Evolutionary conservation across 805 yeast genomes (phyloP).

Genomic region (Saccharomycopsis microspora): DNA sequence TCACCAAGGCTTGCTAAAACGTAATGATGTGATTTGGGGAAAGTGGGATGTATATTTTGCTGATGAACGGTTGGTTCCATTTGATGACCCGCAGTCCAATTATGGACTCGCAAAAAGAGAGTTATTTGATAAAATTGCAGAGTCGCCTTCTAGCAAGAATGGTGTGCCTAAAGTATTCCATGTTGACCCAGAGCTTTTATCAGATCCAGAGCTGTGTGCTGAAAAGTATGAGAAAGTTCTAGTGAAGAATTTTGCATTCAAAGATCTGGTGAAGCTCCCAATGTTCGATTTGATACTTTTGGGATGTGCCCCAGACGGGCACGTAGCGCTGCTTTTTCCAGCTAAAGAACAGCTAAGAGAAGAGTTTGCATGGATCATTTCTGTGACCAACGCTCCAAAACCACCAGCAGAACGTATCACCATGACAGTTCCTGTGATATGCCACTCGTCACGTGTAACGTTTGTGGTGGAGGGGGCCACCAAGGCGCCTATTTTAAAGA

Average conservation of each 20-base stretch:
- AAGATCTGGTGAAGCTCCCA: constrained; percentile 92
- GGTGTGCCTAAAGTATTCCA: constrained; percentile 67
- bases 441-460: constrained; percentile 85
- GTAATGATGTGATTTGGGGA: constrained; percentile 69
- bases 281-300: constrained; percentile 82
- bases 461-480: constrained; percentile 96
- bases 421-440: constrained; percentile 84
- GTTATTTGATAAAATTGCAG: constrained; percentile 57
- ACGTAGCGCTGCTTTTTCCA: constrained; percentile 93
- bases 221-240: constrained; percentile 82
- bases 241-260: constrained; percentile 85
- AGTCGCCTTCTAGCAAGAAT: constrained; percentile 23
- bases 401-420: constrained; percentile 84
- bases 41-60: constrained; percentile 79
- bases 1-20: constrained; percentile 69
- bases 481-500: constrained; percentile 84
- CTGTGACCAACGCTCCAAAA: constrained; percentile 83
- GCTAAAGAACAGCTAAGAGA: constrained; percentile 83
- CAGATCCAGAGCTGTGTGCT: constrained; percentile 86
- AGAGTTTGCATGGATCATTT: constrained; percentile 88
- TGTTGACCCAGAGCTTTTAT: constrained; percentile 63
- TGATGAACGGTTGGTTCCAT: constrained; percentile 84
- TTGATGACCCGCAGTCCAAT: constrained; percentile 76
- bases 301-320: constrained; percentile 99
- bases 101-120: constrained; percentile 72